These are phyloP conservation scores for Penicillium occitanis DNA, from an alignment of 2,329 filamentous ascomycete species.

Conservation along the genomic window DNA sequence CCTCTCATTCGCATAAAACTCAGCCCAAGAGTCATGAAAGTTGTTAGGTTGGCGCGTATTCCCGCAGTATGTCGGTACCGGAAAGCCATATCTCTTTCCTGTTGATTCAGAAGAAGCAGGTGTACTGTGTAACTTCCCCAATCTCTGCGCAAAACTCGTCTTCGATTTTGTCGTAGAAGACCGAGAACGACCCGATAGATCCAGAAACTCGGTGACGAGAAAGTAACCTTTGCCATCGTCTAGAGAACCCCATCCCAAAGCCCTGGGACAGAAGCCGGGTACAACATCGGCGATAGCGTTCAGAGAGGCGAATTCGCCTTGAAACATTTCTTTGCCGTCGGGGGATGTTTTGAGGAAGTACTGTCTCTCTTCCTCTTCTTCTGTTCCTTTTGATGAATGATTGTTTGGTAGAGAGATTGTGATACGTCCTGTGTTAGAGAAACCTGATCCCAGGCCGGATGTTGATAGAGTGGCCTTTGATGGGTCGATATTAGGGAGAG, in stretches of 20 bases:
- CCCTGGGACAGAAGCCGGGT: slow-evolving; percentile 72
- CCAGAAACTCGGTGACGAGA: slow-evolving; percentile 75
- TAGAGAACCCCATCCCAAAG: slow-evolving; percentile 68
- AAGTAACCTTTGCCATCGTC: slow-evolving; percentile 47
- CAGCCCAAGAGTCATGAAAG: slow-evolving; percentile 72
- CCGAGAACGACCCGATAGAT: slow-evolving; percentile 52
- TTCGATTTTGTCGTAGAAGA: slow-evolving; percentile 43
- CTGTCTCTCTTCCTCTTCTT: slow-evolving; percentile 30
- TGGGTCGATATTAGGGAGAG: slow-evolving; percentile 32
- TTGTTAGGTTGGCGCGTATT: slow-evolving; percentile 78
- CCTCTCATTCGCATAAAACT: slow-evolving; percentile 79
- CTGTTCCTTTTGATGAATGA: slow-evolving; percentile 16
- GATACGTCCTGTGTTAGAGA: slow-evolving; percentile 47
- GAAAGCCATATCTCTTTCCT: slow-evolving; percentile 71
- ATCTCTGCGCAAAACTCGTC: slow-evolving; percentile 67
- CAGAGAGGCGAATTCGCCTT: slow-evolving; percentile 78
- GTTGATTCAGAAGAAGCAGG: slow-evolving; percentile 56
- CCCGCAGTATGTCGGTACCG: slow-evolving; percentile 81
- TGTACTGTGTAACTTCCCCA: slow-evolving; percentile 75
- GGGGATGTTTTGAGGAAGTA: slow-evolving; percentile 45
- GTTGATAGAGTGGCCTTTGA: slow-evolving; percentile 38
- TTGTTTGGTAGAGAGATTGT: slow-evolving; percentile 30
- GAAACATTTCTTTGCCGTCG: slow-evolving; percentile 39
- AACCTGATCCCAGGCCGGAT: slow-evolving; percentile 44
- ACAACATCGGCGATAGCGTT: slow-evolving; percentile 74